Evolutionary conservation across 176 grass and related monocot species (phyloP), one percentile per base, ranked within the genome.

Genomic region (Cenchrus purpureus): DNA sequence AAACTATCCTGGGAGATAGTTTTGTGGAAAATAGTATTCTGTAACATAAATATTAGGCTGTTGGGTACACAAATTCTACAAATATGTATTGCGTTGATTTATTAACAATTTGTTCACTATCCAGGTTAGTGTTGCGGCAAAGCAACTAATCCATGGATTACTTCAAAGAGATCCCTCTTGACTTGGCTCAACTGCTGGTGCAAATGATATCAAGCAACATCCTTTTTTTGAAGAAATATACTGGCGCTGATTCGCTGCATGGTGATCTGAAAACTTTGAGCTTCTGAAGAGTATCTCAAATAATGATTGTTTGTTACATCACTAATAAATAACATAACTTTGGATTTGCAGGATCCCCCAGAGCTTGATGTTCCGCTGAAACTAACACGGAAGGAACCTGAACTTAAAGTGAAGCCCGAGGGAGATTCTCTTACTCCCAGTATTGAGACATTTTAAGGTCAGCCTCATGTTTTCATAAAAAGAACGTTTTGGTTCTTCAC

Each of bases 241-340:
- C 79, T 99, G 93, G 97, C 86, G 22, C 93, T 99, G 50, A 96
- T 99, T 68, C 97, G 97, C 84, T 92, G 93, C 93, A 99, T 96
- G 97, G 97, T 99, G 84, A 87, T 55, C 40, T 79, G 22, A 74
- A 88, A 66, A 44, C 65, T 91, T 89, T 92, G 7, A 66, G 44
- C 82, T 29, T 54, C 3, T 42, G 20, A 78, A 83, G 20, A 84
- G 2, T 66, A 59, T 32, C 40, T 6, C 8, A 22, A 9, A 44
- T 29, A 22, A 65, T 74, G 42, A n/a, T 76, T n/a, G 53, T 78
- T 61, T 74, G 69, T 10, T 51, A 28, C 43, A 79, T 76, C 71
- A 43, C 52, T 83, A 12, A 76, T 65, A 61, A 77, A 82, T 42
- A 45, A 67, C 75, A 55, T 66, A 73, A 84, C 48, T 88, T 88